Evolutionary conservation across 805 yeast genomes (phyloP).

Genomic region (Candida parachauliodes): DNA sequence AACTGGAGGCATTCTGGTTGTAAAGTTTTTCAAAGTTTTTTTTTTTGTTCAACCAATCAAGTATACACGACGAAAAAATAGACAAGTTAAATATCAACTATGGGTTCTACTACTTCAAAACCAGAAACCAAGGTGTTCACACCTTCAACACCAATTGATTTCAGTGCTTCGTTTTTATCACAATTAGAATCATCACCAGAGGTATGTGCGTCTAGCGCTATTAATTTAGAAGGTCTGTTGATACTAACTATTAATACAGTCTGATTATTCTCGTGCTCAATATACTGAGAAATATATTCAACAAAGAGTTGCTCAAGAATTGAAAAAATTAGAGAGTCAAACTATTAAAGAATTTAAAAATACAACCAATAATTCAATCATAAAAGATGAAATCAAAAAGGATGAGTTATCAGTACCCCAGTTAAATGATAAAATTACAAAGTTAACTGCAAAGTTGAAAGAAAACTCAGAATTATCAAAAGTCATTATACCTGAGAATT

Average conservation of each 20-base stretch:
- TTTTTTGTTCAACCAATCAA: conserved; percentile 4
- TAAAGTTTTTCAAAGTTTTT: not conserved
- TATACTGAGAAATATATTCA: conserved; percentile 64
- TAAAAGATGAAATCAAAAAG: conserved; percentile 21
- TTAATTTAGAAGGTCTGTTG: too few species aligned
- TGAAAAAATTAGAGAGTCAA: conserved; percentile 51
- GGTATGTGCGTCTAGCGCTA: too few species aligned
- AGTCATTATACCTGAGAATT: conserved; percentile 32
- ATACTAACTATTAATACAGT: too few species aligned
- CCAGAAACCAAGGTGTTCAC: conserved; percentile 65
- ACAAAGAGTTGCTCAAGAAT: conserved; percentile 57
- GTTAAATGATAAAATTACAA: conserved; percentile 40
- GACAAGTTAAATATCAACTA: conserved; percentile 16
- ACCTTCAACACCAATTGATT: conserved; percentile 65
- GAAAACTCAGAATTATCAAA: conserved; percentile 31
- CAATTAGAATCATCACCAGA: conserved; percentile 62
- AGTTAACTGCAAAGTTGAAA: conserved; percentile 30
- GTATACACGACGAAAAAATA: conserved; percentile 3
- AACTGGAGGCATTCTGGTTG: conserved; percentile 55
- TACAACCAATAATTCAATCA: conserved; percentile 42
- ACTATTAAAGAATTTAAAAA: conserved; percentile 50
- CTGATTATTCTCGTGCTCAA: conserved; percentile 70
- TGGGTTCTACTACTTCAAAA: conserved; percentile 62
- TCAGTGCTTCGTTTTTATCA: conserved; percentile 59
- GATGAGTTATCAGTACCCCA: conserved; percentile 22